Evolutionary conservation across 441 rosid genomes (phyloP).

Genomic region (Dalechampia spathulata): DNA sequence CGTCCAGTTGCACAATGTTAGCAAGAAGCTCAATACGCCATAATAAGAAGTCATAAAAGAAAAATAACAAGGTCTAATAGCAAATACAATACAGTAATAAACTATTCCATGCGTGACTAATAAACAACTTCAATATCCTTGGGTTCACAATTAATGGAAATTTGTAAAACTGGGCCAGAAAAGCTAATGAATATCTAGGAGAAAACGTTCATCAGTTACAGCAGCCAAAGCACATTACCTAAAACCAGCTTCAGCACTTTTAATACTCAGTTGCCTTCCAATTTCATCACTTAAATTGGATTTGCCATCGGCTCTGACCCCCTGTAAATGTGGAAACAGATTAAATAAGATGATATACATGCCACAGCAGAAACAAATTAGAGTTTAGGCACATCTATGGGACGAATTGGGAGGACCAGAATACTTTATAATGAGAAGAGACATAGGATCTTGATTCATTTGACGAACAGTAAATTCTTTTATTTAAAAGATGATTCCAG

Average conservation of each 20-base stretch:
- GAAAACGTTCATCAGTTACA: not conserved
- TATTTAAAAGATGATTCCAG: not conserved
- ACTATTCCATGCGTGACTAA: not conserved
- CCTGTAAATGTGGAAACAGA: constrained; percentile 28
- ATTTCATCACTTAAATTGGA: constrained; percentile 39
- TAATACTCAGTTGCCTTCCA: constrained; percentile 61
- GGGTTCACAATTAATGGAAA: not conserved
- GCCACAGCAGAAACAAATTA: not conserved
- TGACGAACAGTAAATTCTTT: not conserved
- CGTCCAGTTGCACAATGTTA: not conserved
- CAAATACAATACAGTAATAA: not conserved
- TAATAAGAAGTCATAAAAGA: not conserved
- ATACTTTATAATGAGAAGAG: constrained; percentile 1
- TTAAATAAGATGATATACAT: not conserved
- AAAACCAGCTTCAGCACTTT: constrained; percentile 62
- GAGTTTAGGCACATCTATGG: constrained; percentile 10
- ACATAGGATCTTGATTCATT: not conserved
- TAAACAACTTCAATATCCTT: not conserved
- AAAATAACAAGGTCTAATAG: not conserved
- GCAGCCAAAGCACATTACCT: constrained; percentile 27
- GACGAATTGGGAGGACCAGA: not conserved
- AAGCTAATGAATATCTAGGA: not conserved
- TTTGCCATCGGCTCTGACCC: constrained; percentile 64
- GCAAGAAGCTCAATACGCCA: not conserved
- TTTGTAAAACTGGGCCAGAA: not conserved